Conservation (phyloP, 352 stramenopile species). For the Globisporangium acanthophoron region DNA sequence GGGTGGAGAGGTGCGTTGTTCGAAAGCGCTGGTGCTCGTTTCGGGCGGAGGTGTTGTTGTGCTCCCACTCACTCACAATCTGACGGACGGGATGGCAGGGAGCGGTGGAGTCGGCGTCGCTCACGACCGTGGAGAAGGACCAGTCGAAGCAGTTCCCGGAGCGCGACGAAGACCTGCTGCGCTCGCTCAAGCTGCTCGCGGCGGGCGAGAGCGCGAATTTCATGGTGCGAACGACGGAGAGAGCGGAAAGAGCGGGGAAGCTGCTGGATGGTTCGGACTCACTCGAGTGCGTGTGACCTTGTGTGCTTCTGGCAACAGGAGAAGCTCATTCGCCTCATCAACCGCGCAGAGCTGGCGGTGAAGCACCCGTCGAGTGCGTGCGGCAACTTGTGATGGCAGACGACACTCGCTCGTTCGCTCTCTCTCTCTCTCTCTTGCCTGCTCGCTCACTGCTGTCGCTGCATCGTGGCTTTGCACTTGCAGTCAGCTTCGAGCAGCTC, state of each 20-base stretch:
- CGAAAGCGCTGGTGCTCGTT: too few species aligned
- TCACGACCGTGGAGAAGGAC: slow-evolving; percentile 85
- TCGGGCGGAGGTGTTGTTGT: too few species aligned
- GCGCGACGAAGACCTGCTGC: slow-evolving; percentile 73
- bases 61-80: not conserved
- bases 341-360: slow-evolving; percentile 75
- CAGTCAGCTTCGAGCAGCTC: slow-evolving; percentile 82
- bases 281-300: not conserved
- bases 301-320: slow-evolving; percentile 30
- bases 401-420: not conserved
- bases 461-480: not conserved
- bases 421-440: not conserved
- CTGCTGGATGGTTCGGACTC: not conserved
- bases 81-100: slow-evolving; percentile 12
- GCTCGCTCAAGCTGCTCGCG: slow-evolving; percentile 59
- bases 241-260: not conserved
- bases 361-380: slow-evolving; percentile 58
- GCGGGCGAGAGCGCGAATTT: slow-evolving; percentile 72
- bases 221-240: slow-evolving; percentile 27
- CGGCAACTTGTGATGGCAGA: slow-evolving; percentile 2
- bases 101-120: slow-evolving; percentile 69
- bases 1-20: slow-evolving; percentile 41
- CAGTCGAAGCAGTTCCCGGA: slow-evolving; percentile 82
- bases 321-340: slow-evolving; percentile 79
- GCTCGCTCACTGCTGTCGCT: not conserved